Conservation (phyloP, 108 stramenopile species). For the Ochromonas danica region DNA sequence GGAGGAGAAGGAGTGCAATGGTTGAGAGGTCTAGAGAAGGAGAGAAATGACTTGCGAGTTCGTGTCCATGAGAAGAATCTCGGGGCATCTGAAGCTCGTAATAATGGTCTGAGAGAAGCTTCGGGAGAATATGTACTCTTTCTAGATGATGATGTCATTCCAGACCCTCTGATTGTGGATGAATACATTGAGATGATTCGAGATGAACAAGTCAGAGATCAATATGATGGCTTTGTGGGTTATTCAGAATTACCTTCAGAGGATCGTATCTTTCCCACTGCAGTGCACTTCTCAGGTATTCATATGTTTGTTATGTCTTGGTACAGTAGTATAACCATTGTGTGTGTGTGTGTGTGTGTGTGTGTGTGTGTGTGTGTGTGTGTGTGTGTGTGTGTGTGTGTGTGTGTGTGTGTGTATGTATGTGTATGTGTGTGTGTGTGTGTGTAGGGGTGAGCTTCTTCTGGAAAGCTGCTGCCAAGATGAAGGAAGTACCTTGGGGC, state of each 20-base stretch:
- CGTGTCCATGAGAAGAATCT: slow-evolving; percentile 52
- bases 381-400: no score
- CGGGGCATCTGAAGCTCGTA: slow-evolving; percentile 62
- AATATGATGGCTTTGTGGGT: slow-evolving; percentile 23
- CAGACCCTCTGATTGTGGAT: slow-evolving; percentile 51
- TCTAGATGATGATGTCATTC: slow-evolving; percentile 69
- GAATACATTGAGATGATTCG: slow-evolving; percentile 52
- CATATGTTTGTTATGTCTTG: neutral
- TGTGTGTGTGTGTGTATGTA: no score
- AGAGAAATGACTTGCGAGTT: slow-evolving; percentile 52
- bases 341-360: neutral
- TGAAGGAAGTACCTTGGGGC: slow-evolving; percentile 56
- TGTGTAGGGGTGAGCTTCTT: neutral
- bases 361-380: no score
- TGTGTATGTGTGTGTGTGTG: no score
- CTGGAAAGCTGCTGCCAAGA: neutral
- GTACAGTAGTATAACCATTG: neutral
- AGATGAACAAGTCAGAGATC: neutral
- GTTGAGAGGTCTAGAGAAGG: neutral
- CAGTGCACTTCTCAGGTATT: neutral
- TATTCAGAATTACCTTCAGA: neutral
- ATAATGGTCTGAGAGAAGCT: slow-evolving; percentile 55
- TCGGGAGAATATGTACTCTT: slow-evolving; percentile 62
- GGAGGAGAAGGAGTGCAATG: neutral
- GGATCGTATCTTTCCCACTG: slow-evolving; percentile 22